phyloP scores from a whole-genome alignment of 257 asterid genomes.

The Gardenia jasminoides region DNA sequence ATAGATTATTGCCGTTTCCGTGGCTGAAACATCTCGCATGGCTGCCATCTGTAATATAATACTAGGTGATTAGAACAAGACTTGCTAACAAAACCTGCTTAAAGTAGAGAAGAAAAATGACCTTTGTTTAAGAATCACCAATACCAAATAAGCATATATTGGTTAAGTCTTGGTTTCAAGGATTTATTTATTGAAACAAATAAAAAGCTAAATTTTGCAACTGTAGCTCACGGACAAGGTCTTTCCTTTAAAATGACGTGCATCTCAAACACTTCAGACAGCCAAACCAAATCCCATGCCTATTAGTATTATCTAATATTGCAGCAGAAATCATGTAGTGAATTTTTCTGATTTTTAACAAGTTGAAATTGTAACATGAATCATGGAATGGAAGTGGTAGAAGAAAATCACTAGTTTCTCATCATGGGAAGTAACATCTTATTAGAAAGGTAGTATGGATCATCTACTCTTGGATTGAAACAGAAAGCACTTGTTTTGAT shows the following conservation, averaged over 20 bases:
- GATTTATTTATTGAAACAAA: too few species aligned
- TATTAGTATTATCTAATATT: not conserved
- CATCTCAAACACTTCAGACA: not conserved
- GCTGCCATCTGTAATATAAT: constrained; percentile 48
- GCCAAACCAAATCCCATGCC: not conserved
- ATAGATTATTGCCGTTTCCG: constrained; percentile 75
- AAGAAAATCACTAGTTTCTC: not conserved
- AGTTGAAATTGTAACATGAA: not conserved
- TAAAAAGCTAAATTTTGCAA: not conserved
- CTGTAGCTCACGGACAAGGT: not conserved
- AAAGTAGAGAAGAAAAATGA: not conserved
- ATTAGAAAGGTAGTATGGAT: not conserved
- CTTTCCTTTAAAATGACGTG: not conserved
- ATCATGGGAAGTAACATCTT: not conserved
- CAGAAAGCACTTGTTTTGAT: not conserved
- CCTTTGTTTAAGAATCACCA: not conserved
- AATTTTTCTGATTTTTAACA: too few species aligned
- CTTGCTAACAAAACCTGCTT: not conserved
- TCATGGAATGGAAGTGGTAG: not conserved
- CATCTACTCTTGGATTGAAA: not conserved
- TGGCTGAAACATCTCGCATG: constrained; percentile 71
- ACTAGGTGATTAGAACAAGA: not conserved
- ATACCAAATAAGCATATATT: not conserved
- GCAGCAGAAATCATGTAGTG: not conserved
- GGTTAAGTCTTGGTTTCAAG: not conserved